Evolutionary conservation across 2,329 filamentous ascomycete species (phyloP).

Genomic region (Drechslerella dactyloides): DNA sequence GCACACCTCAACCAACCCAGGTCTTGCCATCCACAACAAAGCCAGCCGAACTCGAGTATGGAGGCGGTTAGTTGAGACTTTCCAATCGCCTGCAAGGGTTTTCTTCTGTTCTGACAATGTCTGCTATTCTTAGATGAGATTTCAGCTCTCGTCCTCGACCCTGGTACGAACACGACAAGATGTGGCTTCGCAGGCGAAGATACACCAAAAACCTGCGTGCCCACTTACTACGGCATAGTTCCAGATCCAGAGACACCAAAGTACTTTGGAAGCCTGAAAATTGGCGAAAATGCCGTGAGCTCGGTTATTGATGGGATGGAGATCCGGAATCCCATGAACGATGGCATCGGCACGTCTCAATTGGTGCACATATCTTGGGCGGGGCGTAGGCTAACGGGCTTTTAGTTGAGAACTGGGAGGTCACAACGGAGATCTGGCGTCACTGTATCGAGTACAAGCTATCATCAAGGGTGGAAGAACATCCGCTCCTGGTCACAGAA

Average conservation of each 20-base stretch:
- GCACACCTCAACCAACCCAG: conserved; percentile 42
- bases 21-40: conserved; percentile 48
- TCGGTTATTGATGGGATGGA: conserved; percentile 77
- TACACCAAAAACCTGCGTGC: conserved; percentile 89
- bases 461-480: conserved; percentile 82
- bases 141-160: conserved; percentile 93
- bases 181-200: conserved; percentile 98
- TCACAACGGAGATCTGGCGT: conserved; percentile 87
- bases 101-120: conserved; percentile 2
- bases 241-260: conserved; percentile 59
- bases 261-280: conserved; percentile 66
- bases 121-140: conserved; percentile 76
- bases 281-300: conserved; percentile 88
- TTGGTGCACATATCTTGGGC: background rate
- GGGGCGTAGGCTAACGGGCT: conserved; percentile 12
- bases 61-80: conserved; percentile 31
- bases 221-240: conserved; percentile 78
- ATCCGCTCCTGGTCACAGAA: conserved; percentile 90
- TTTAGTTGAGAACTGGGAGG: conserved; percentile 94
- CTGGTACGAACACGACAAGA: conserved; percentile 87
- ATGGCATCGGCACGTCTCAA: conserved; percentile 52
- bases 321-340: conserved; percentile 87
- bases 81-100: background rate
- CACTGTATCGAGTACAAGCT: conserved; percentile 87
- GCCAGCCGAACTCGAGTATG: conserved; percentile 47